phyloP scores from a whole-genome alignment of 257 asterid genomes.

The Knoxia roxburghii region DNA sequence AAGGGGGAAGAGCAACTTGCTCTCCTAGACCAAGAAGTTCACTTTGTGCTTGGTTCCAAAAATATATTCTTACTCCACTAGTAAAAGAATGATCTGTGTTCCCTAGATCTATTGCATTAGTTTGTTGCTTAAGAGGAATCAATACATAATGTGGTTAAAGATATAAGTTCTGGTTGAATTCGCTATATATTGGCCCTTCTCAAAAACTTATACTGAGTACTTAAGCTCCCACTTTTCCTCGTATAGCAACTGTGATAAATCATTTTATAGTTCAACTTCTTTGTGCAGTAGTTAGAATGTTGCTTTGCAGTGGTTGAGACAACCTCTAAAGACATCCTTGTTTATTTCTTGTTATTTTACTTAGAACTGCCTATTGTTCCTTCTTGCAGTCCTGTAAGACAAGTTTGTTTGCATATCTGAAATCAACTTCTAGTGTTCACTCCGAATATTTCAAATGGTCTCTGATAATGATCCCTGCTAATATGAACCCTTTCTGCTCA shows the following conservation, averaged over 20 bases:
- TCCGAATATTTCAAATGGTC: neutral
- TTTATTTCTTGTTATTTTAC: neutral
- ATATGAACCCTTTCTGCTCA: conserved; percentile 4
- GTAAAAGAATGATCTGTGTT: neutral
- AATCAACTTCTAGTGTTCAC: neutral
- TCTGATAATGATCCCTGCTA: neutral
- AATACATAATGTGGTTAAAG: too few species aligned
- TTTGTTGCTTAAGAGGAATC: neutral
- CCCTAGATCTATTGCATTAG: neutral
- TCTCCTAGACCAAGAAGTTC: too few species aligned
- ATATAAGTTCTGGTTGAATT: neutral
- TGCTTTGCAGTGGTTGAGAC: neutral
- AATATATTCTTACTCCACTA: neutral
- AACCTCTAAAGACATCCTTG: neutral
- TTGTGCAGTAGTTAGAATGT: neutral
- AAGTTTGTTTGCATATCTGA: neutral
- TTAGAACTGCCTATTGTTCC: neutral
- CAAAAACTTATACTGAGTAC: too few species aligned
- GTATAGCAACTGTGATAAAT: too few species aligned
- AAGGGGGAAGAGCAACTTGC: too few species aligned
- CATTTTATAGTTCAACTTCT: neutral
- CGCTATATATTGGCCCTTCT: neutral
- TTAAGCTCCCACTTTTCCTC: too few species aligned
- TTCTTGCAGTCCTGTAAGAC: neutral
- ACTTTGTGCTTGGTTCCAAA: neutral